Evolutionary conservation across 495 filamentous ascomycete genomes (phyloP), one percentile per base, ranked within the genome.

Genomic region (Aspergillus steynii): DNA sequence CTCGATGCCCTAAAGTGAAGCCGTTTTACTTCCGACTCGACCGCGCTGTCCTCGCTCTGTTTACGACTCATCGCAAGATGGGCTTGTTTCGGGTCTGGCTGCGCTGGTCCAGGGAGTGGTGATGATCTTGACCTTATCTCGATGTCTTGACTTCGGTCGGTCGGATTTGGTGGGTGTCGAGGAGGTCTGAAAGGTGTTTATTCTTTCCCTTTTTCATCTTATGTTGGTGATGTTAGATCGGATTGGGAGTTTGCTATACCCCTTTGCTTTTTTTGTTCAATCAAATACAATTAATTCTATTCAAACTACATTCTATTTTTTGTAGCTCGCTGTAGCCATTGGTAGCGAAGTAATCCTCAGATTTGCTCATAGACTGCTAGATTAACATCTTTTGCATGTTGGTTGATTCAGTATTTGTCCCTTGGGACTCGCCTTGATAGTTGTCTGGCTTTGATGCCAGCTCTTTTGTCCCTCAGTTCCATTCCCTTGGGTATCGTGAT

Each of bases 1-100:
- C 84, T 84, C 85, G 80, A 77, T 81, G 81, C 85, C 84, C 84
- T 80, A 86, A 86, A 88, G 86, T 89, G 86, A 89, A 82, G 72
- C 82, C 79, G 77, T 81, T 77, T 73, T 81, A 82, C 79, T 83
- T 75, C 83, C 82, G 83, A 74, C 75, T 77, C 73, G 81, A 80
- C 75, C 68, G 71, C 71, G 71, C 62, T 65, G 63, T 60, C 60
- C 69, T 66, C 68, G 65, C 71, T 60, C 60, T 70, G 61, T 60
- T 20, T 68, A 63, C 64, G 20, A 61, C 61, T 50, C 53, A 54
- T 49, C 45, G 57, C 63, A 54, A 29, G 58, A 54, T 14, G 49
- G 54, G 56, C 53, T 62, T 70, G 62, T 65, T 65, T 51, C 46
- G 49, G 56, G 58, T 52, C 58, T 67, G 65, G 64, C 63, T 67